phyloP scores from a whole-genome alignment of 306 rosid genomes.

The Rubus idaeus region DNA sequence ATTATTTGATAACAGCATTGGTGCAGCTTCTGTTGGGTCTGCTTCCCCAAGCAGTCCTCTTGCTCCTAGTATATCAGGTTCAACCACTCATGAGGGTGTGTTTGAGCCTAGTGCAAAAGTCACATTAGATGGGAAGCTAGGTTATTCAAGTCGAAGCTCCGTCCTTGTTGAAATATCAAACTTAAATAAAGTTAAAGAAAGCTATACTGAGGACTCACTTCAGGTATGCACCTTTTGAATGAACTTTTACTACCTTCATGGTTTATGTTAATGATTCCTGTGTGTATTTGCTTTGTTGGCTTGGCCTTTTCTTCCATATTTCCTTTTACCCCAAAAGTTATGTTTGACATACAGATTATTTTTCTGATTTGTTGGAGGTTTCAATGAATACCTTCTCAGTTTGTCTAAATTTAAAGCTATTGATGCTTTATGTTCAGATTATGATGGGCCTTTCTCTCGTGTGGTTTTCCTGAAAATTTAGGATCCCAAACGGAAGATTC shows the following conservation, averaged over 20 bases:
- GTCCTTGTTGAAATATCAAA: slow-evolving; percentile 87
- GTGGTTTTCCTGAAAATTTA: slow-evolving; percentile 32
- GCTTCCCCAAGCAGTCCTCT: slow-evolving; percentile 99
- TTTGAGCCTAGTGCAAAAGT: slow-evolving; percentile 87
- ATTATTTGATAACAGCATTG: slow-evolving; percentile 88
- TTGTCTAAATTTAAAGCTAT: neutral
- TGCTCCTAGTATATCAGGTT: slow-evolving; percentile 85
- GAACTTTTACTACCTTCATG: neutral
- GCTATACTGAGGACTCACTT: slow-evolving; percentile 96
- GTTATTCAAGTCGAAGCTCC: slow-evolving; percentile 84
- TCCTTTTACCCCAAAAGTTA: neutral
- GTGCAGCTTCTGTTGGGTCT: slow-evolving; percentile 96
- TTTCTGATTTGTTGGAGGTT: neutral
- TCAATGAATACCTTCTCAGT: neutral
- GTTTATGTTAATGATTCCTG: neutral
- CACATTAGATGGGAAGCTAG: slow-evolving; percentile 83
- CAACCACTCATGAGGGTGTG: slow-evolving; percentile 92
- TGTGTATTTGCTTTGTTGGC: neutral
- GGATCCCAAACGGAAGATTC: slow-evolving; percentile 97
- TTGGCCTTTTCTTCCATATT: neutral
- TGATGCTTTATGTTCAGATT: neutral
- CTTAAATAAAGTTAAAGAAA: slow-evolving; percentile 84
- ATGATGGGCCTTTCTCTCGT: slow-evolving; percentile 17
- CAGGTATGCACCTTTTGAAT: slow-evolving; percentile 47
- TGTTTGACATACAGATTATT: neutral